Conservation (phyloP, 192 early-diverging fungal genomes). For the Backusella tarrabulga region DNA sequence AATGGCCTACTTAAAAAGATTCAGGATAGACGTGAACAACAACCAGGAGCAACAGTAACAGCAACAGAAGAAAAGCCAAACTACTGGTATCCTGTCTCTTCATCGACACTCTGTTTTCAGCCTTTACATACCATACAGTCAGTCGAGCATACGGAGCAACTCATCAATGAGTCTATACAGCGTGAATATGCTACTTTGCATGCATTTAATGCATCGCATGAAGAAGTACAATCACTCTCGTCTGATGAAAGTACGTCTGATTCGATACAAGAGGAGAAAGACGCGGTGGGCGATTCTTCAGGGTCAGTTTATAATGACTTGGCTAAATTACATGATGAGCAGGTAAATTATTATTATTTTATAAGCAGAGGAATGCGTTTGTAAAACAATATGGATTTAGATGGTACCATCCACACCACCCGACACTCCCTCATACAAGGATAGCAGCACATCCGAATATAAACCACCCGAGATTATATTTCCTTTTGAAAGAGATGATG, state of each 20-base stretch:
- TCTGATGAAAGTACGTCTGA: background rate
- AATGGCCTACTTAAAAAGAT: background rate
- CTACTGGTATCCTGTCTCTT: background rate
- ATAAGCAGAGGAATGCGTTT: background rate
- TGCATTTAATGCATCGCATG: background rate
- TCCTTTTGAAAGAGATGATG: background rate
- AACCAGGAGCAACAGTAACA: background rate
- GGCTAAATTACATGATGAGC: background rate
- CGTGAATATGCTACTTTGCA: background rate
- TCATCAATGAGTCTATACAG: background rate
- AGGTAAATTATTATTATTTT: background rate
- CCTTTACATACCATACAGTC: background rate
- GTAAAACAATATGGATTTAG: background rate
- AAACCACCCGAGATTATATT: background rate
- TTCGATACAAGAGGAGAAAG: background rate
- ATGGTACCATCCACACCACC: background rate
- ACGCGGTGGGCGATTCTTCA: background rate
- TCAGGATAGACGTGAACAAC: background rate
- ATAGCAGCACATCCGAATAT: background rate
- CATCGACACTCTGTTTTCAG: background rate
- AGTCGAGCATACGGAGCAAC: background rate
- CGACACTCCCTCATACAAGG: background rate
- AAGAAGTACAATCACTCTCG: constrained; percentile 6
- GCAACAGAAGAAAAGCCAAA: background rate
- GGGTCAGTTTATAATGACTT: background rate